These are phyloP conservation scores for Basidioascus undulatus DNA, from an alignment of 768 basidiomycete species.

Conservation along the genomic window DNA sequence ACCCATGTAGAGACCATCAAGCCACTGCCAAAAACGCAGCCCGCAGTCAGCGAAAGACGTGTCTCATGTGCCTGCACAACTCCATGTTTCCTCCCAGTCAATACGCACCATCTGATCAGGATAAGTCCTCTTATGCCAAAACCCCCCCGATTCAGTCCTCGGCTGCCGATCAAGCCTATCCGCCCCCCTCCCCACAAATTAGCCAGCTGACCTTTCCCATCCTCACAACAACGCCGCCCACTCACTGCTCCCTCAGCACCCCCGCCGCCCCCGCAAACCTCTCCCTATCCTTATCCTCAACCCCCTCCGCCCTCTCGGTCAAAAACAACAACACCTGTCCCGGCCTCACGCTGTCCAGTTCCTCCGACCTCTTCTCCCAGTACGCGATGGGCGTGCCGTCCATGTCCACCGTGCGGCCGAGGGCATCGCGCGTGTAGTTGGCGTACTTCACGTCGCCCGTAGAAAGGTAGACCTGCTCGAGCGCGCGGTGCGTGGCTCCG, in stretches of 20 bases:
- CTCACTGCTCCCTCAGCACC: too few relatives aligned
- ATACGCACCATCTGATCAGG: too few relatives aligned
- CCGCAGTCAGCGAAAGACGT: too few relatives aligned
- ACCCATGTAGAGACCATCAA: slow-evolving; percentile 28
- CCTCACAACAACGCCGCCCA: too few relatives aligned
- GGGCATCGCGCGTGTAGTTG: slow-evolving; percentile 22
- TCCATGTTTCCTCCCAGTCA: too few relatives aligned
- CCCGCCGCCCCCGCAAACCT: too few relatives aligned
- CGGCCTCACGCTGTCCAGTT: slow-evolving; percentile 19
- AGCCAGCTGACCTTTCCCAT: too few relatives aligned
- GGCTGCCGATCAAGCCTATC: slow-evolving; percentile 23
- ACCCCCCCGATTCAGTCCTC: slow-evolving; percentile 25
- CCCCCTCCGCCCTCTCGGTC: slow-evolving; percentile 18
- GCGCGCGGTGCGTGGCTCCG: slow-evolving; percentile 23
- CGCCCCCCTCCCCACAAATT: too few relatives aligned
- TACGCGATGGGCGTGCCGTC: slow-evolving; percentile 23
- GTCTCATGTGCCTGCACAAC: too few relatives aligned
- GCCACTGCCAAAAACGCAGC: slow-evolving; percentile 27
- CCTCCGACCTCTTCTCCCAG: slow-evolving; percentile 21
- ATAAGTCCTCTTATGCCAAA: slow-evolving; percentile 26
- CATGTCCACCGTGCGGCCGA: slow-evolving; percentile 20
- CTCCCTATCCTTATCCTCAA: slow-evolving; percentile 25
- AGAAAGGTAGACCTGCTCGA: slow-evolving; percentile 22
- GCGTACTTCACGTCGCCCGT: slow-evolving; percentile 24
- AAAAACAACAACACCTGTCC: slow-evolving; percentile 19